Base-by-base conservation (phyloP, 73 alveolate species). In the Tetrahymena borealis region DNA sequence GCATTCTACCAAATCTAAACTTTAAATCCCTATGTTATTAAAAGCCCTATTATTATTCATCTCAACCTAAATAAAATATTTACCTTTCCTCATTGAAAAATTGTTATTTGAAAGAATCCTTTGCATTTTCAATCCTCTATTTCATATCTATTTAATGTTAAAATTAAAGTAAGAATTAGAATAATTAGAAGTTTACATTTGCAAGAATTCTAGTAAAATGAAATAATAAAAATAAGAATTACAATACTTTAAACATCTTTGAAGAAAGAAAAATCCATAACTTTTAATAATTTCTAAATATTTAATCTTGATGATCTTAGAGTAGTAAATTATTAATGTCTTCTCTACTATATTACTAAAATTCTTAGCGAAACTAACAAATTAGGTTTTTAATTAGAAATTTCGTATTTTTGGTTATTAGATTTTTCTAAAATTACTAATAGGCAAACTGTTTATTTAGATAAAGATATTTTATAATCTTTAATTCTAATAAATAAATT, bases 1-100 rank as follows among this genome's bases (percentile, higher is more conserved):
- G 95, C 78, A 79, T 78, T 39, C 95, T 39, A 32, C 85, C 85
- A 60, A 60, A 60, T 60, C 85, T 60, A 60, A 60, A 60, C 31
- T 60, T 60, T 35, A 60, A 2, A 60, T 60, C 28, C 85, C 85
- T 60, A 7, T 20, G n/a, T 24, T 24, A 60, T 6, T 41, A 7
- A n/a, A 24, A 18, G 85, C 0, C n/a, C n/a, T 24, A 6, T 0
- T 60, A 18, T 18, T 33, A 42, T 4, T 42, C 13, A 6, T 40
- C 1, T 6, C 11, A 15, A 15, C 11, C 18, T 40, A n/a, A 60
- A 5, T 3, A 60, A 15, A n/a, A n/a, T 60, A n/a, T n/a, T n/a
- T n/a, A 60, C 85, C 85, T 60, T 35, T 60, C 85, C 28, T 60
- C 85, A n/a, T 60, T 35, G 28, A n/a, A 18, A 28, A 15, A 60